A percentile compares a stretch with the other conserved stretches of the same genome.
phyloP scores from a whole-genome alignment of 169 alveolate genomes.

The Theileria sp. region DNA sequence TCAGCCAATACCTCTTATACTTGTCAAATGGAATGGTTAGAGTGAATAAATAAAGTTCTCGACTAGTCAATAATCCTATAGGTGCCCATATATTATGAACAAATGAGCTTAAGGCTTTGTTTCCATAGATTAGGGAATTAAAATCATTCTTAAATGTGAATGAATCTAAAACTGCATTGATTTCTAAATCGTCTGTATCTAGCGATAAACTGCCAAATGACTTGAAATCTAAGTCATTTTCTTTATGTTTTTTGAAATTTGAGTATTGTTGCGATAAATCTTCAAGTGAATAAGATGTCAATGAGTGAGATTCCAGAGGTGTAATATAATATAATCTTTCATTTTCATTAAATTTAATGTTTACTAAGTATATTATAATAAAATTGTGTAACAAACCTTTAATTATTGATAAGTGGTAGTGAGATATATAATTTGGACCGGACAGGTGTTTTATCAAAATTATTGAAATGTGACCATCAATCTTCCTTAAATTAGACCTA shows the following conservation, averaged over 20 bases:
- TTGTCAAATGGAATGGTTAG: background rate
- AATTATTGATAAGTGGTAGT: background rate
- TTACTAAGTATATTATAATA: background rate
- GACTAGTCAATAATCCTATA: slow-evolving; percentile 11
- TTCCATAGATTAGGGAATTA: background rate
- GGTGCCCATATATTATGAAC: slow-evolving; percentile 43
- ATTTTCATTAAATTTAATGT: background rate
- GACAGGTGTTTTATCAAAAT: background rate
- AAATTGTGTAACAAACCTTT: background rate
- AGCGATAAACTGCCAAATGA: background rate
- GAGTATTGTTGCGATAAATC: background rate
- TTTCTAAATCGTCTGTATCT: background rate
- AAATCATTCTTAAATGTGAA: slow-evolving; percentile 6
- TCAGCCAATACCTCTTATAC: slow-evolving; percentile 3
- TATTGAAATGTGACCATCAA: background rate
- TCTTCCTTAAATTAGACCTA: background rate
- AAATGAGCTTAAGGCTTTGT: slow-evolving; percentile 13
- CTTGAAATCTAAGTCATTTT: background rate
- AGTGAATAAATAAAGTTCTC: background rate
- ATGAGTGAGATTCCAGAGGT: slow-evolving; percentile 15
- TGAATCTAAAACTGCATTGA: background rate
- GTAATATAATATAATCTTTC: background rate
- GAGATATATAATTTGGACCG: background rate
- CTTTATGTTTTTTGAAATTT: background rate
- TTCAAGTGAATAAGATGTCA: background rate